Evolutionary conservation across 2,329 filamentous ascomycete species (phyloP).

Genomic region (Pezicula rhizophila): DNA sequence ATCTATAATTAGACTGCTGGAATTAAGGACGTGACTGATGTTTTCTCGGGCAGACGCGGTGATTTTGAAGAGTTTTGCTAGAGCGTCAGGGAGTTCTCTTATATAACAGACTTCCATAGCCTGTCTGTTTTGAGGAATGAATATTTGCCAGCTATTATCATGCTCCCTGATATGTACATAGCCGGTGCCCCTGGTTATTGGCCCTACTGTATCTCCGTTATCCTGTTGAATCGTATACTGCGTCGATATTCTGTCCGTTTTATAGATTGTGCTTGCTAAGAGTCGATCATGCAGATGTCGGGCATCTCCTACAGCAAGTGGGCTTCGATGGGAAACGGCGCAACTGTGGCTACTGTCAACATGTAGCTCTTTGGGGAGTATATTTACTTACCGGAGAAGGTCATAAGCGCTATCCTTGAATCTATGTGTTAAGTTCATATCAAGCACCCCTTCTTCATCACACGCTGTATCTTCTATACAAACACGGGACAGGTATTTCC

Average conservation of each 20-base stretch:
- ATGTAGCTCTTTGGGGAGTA: neutral
- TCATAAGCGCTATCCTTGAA: constrained; percentile 11
- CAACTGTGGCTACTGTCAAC: constrained; percentile 4
- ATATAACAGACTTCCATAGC: constrained; percentile 4
- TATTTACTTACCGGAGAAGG: constrained; percentile 6
- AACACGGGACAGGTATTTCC: constrained; percentile 4
- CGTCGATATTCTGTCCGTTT: constrained; percentile 5
- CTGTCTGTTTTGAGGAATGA: constrained; percentile 5
- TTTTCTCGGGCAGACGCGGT: constrained; percentile 2
- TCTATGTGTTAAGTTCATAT: constrained; percentile 2
- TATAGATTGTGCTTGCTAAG: neutral
- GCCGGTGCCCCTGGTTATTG: neutral
- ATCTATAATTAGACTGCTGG: neutral
- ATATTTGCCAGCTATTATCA: constrained; percentile 4
- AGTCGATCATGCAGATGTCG: constrained; percentile 3
- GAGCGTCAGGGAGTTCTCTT: constrained; percentile 3
- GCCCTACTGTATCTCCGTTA: neutral
- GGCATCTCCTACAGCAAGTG: neutral
- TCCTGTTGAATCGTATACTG: constrained; percentile 2
- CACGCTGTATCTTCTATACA: constrained; percentile 8
- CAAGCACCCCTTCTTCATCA: constrained; percentile 1
- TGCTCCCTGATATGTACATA: constrained; percentile 7
- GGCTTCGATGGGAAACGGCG: constrained; percentile 8
- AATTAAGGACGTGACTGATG: constrained; percentile 5
- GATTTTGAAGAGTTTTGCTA: constrained; percentile 7